phyloP scores from a whole-genome alignment of 2,329 filamentous ascomycete genomes.

The Aspergillus texensis region DNA sequence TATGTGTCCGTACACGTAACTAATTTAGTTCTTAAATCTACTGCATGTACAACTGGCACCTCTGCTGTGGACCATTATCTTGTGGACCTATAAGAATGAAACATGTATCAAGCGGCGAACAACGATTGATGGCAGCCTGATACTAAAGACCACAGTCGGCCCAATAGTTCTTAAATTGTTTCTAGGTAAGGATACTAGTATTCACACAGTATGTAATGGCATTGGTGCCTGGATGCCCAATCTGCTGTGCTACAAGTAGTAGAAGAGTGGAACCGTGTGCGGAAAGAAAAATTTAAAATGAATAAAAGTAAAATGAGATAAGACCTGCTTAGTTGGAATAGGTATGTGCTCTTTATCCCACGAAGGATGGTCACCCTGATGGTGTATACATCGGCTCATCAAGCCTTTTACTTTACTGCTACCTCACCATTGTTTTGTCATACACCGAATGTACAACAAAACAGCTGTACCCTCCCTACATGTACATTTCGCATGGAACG shows the following conservation, averaged over 20 bases:
- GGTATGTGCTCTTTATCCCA: no score
- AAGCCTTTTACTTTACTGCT: not conserved
- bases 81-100: constrained; percentile 19
- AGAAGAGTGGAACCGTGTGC: constrained; percentile 1
- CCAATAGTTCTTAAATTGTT: constrained; percentile 1
- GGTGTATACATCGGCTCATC: not conserved
- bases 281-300: not conserved
- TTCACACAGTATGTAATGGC: not conserved
- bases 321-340: not conserved
- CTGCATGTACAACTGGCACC: constrained; percentile 18
- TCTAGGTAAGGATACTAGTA: not conserved
- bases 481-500: not conserved
- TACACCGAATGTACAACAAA: not conserved
- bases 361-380: not conserved
- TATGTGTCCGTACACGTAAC: not conserved
- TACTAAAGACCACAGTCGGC: not conserved
- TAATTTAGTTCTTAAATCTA: not conserved
- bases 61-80: constrained; percentile 5
- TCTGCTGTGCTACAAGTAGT: constrained; percentile 1
- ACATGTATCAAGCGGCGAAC: constrained; percentile 18
- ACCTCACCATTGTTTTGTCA: not conserved
- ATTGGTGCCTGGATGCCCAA: constrained; percentile 12
- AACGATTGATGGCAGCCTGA: not conserved
- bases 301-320: not conserved
- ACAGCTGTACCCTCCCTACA: not conserved